phyloP scores from a whole-genome alignment of 1,139 yeast species.

The Pichia cactophila region DNA sequence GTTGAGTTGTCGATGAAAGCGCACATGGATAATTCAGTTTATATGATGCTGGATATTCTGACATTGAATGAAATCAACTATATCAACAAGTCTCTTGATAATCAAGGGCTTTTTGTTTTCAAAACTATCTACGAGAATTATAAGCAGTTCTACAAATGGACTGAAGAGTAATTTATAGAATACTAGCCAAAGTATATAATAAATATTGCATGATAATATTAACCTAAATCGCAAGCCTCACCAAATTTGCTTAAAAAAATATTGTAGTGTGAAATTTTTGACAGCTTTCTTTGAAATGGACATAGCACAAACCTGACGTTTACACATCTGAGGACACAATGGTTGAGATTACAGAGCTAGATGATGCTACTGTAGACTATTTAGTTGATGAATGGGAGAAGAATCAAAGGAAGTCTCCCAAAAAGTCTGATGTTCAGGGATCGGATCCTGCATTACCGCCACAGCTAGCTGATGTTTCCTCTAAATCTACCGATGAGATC shows the following conservation, averaged over 20 bases:
- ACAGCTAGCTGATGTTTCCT: slow-evolving; percentile 59
- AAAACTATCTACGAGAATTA: slow-evolving; percentile 65
- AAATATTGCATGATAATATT: not conserved
- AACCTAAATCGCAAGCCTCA: not conserved
- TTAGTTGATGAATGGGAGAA: slow-evolving; percentile 42
- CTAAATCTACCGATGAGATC: slow-evolving; percentile 68
- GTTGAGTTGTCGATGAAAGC: slow-evolving; percentile 43
- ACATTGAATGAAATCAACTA: slow-evolving; percentile 59
- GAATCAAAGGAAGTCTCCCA: slow-evolving; percentile 10
- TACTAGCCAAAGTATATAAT: too few relatives aligned
- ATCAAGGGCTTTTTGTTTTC: slow-evolving; percentile 62
- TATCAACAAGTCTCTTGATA: slow-evolving; percentile 64
- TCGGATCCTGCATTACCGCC: slow-evolving; percentile 65
- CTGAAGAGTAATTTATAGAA: slow-evolving; percentile 34
- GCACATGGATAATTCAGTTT: slow-evolving; percentile 51
- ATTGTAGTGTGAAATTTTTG: too few relatives aligned
- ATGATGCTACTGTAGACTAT: slow-evolving; percentile 16
- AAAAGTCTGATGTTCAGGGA: slow-evolving; percentile 34
- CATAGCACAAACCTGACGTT: too few relatives aligned
- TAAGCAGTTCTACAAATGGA: slow-evolving; percentile 79
- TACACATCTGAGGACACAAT: slow-evolving; percentile 7
- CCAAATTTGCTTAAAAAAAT: too few relatives aligned
- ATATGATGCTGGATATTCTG: slow-evolving; percentile 58
- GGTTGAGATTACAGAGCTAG: slow-evolving; percentile 26
- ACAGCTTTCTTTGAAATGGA: not conserved